phyloP scores from a whole-genome alignment of 495 filamentous ascomycete species.

The Penicillium desertorum region DNA sequence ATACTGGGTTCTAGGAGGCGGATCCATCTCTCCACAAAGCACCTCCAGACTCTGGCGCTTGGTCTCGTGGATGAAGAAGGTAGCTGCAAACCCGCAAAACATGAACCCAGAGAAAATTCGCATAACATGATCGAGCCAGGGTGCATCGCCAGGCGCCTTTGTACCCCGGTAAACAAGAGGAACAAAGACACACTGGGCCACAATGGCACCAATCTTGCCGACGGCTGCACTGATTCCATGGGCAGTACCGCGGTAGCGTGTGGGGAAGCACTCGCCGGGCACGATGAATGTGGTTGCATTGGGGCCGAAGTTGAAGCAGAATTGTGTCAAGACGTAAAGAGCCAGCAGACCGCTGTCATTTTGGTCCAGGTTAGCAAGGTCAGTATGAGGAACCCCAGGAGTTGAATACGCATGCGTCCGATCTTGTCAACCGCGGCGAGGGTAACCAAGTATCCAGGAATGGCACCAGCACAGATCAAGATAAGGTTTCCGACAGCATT shows the following conservation, averaged over 20 bases:
- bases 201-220: slow-evolving; percentile 78
- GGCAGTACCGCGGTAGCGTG: slow-evolving; percentile 77
- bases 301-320: slow-evolving; percentile 86
- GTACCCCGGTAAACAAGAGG: slow-evolving; percentile 46
- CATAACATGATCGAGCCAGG: slow-evolving; percentile 79
- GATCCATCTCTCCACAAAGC: slow-evolving; percentile 15
- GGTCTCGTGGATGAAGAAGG: slow-evolving; percentile 70
- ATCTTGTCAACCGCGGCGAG: slow-evolving; percentile 67
- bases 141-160: slow-evolving; percentile 38
- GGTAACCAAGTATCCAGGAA: slow-evolving; percentile 77
- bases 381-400: slow-evolving; percentile 70
- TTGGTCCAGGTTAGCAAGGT: slow-evolving; percentile 54
- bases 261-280: slow-evolving; percentile 87
- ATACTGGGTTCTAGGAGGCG: neutral
- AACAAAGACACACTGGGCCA: slow-evolving; percentile 50
- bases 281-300: slow-evolving; percentile 91
- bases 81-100: slow-evolving; percentile 66
- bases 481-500: slow-evolving; percentile 74
- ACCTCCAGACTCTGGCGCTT: slow-evolving; percentile 59
- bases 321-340: slow-evolving; percentile 80
- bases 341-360: slow-evolving; percentile 56
- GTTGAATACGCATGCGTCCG: slow-evolving; percentile 79
- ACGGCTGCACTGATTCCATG: slow-evolving; percentile 82
- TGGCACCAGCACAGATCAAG: slow-evolving; percentile 69
- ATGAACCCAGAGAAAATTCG: slow-evolving; percentile 81